Evolutionary conservation across 1,284 basidiomycete species (phyloP).

Genomic region (Blastosporella zonata): DNA sequence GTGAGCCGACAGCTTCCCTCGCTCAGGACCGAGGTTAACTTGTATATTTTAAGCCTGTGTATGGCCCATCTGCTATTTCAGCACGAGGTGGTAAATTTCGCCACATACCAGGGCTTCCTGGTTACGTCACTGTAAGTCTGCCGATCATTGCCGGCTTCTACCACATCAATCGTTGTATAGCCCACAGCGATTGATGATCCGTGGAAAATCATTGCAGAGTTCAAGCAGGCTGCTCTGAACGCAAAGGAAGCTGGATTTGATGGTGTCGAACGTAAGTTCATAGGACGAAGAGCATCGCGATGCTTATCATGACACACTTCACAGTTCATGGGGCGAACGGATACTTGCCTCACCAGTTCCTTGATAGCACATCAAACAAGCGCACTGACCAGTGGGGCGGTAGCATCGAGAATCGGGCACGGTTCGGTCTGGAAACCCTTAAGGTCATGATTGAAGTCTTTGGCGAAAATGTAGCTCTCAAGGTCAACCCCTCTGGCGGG

Average conservation of each 20-base stretch:
- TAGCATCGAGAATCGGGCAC: slow-evolving; percentile 48
- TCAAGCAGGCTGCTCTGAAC: slow-evolving; percentile 48
- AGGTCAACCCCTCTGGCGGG: slow-evolving; percentile 46
- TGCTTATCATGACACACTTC: not conserved
- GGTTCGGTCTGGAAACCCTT: slow-evolving; percentile 53
- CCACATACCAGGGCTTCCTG: slow-evolving; percentile 30
- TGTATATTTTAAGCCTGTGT: slow-evolving; percentile 27
- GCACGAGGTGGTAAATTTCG: slow-evolving; percentile 37
- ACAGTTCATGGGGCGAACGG: slow-evolving; percentile 47
- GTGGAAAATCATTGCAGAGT: slow-evolving; percentile 39
- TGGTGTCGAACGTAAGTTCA: slow-evolving; percentile 50
- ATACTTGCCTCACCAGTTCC: slow-evolving; percentile 57
- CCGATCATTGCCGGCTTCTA: not conserved
- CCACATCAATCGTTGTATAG: slow-evolving; percentile 21
- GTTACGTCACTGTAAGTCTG: slow-evolving; percentile 31
- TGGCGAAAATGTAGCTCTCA: slow-evolving; percentile 49
- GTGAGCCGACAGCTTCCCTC: slow-evolving; percentile 21
- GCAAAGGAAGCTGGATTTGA: slow-evolving; percentile 65
- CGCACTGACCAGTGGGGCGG: slow-evolving; percentile 65
- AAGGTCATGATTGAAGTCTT: slow-evolving; percentile 46
- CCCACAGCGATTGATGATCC: slow-evolving; percentile 44
- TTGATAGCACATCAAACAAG: slow-evolving; percentile 49
- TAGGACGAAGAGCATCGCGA: not conserved
- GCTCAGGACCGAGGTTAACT: not conserved
- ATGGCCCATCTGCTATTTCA: slow-evolving; percentile 33